Evolutionary conservation across 441 rosid genomes (phyloP).

Genomic region (Hura crepitans): DNA sequence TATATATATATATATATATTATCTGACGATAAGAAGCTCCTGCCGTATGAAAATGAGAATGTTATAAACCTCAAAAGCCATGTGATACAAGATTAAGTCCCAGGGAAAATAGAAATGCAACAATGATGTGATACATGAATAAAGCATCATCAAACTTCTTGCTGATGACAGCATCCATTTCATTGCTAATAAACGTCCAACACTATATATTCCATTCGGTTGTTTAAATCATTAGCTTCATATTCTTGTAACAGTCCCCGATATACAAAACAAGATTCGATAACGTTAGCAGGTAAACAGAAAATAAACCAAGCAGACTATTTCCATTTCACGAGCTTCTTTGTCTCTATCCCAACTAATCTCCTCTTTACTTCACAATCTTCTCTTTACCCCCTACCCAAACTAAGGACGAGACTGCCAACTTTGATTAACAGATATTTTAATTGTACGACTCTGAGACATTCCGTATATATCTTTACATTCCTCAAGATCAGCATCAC

Average conservation of each 20-base stretch:
- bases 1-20: too few species aligned
- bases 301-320: constrained; percentile 19
- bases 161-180: background rate
- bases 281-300: constrained; percentile 6
- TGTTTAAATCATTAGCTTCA: constrained; percentile 5
- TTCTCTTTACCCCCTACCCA: constrained; percentile 21
- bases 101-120: too few species aligned
- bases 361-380: background rate
- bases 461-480: constrained; percentile 63
- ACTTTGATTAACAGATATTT: constrained; percentile 49
- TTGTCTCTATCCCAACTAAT: too few species aligned
- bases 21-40: too few species aligned
- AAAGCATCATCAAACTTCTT: constrained; percentile 9
- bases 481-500: constrained; percentile 91
- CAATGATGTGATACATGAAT: background rate
- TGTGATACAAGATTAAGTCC: too few species aligned
- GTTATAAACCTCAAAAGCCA: too few species aligned
- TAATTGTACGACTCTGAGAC: constrained; percentile 48
- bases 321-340: constrained; percentile 10
- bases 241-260: constrained; percentile 8
- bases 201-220: background rate
- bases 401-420: constrained; percentile 31
- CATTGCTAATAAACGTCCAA: background rate
- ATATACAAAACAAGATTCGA: constrained; percentile 16
- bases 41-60: too few species aligned